Base-by-base conservation (phyloP, 176 grass and related monocot genomes). In the Urochloa ruziziensis region DNA sequence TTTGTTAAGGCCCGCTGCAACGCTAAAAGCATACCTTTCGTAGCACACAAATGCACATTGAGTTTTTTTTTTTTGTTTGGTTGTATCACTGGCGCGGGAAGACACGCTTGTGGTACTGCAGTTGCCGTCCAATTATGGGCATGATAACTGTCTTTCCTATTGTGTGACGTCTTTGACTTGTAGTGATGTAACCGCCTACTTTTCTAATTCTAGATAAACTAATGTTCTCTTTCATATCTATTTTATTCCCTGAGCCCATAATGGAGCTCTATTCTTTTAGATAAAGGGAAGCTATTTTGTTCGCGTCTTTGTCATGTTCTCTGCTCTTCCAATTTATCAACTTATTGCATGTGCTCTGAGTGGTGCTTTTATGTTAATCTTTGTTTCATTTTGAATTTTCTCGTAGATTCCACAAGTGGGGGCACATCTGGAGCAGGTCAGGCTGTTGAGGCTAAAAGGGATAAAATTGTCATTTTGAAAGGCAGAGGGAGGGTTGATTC, bases 381-480 rank as follows among this genome's bases (percentile, higher is more conserved):
- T 51, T 68, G 10, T 72, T 57, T 67, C 32, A 4, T 72, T 67
- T 37, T 82, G 58, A 42, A 4, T 46, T 34, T 17, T 56, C 64
- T 82, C 14, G 3, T 89, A 94, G 91, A 87, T 89, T 60, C 56
- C 69, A 81, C 75, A 80, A 89, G 75, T 80, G 87, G 85, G n/a
- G 71, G 86, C 63, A 67, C 54, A 36, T 79, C 80, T 81, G 85
- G 86, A 84, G 72, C 68, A 86, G 77, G 65, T 66, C 84, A 86
- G 27, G 74, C 73, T 78, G 36, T 80, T 83, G 91, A 92, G 67
- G 83, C 74, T 87, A 92, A 83, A 85, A 99, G 86, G 67, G 85
- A 81, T 70, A 99, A 88, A 96, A 81, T 96, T 80, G 46, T 96
- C 72, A 88, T 99, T 80, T 61, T 99, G 86, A 99, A 94, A 94